Percentiles rank a stretch among this genome's conserved stretches.
phyloP scores from a whole-genome alignment of 148 eudicot genomes.

The Talinum fruticosum region DNA sequence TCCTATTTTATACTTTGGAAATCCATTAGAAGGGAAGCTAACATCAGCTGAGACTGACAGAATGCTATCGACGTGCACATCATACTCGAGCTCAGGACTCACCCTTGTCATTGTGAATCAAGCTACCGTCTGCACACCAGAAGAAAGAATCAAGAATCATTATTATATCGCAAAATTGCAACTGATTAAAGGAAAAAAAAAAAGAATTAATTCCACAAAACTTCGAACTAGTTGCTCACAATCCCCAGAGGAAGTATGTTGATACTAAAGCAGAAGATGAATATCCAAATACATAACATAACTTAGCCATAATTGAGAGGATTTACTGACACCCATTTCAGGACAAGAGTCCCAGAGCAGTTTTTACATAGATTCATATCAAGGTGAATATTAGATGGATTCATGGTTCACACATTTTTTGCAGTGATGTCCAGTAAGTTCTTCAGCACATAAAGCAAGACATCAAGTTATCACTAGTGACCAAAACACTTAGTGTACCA shows the following conservation, averaged over 20 bases:
- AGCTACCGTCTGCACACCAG: constrained; percentile 23
- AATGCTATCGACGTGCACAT: constrained; percentile 46
- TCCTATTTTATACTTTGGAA: constrained; percentile 87
- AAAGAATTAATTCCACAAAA: neutral
- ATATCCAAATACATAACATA: neutral
- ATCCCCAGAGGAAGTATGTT: too few species aligned
- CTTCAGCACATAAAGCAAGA: neutral
- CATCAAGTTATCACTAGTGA: neutral
- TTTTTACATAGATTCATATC: neutral
- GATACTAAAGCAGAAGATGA: neutral
- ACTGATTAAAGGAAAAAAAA: neutral
- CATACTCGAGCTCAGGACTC: constrained; percentile 73
- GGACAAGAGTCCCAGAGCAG: neutral
- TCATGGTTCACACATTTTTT: neutral
- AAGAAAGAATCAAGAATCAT: neutral
- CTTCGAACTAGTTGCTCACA: neutral
- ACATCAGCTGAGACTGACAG: constrained; percentile 77
- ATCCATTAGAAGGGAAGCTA: constrained; percentile 67
- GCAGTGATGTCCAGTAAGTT: neutral
- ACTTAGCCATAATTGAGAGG: neutral
- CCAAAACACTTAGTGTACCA: neutral
- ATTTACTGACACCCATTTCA: neutral
- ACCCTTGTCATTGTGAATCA: constrained; percentile 72
- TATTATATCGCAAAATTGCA: neutral
- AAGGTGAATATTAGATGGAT: neutral